Evolutionary conservation across 1,139 yeast genomes (phyloP).

Genomic region (Suhomyces terraborum): DNA sequence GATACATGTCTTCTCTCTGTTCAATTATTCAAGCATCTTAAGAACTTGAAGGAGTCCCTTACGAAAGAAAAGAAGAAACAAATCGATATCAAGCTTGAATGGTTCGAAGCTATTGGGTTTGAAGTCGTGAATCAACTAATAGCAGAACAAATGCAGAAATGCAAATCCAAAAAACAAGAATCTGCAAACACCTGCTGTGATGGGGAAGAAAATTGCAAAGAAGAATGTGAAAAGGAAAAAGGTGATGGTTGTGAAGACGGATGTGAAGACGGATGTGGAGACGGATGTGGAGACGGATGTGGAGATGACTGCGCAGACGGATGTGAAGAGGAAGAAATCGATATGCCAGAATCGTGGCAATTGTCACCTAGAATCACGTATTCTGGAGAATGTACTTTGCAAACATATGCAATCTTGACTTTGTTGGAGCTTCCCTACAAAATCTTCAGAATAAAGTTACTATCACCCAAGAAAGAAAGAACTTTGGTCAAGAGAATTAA

Average conservation of each 20-base stretch:
- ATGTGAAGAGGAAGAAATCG: constrained; percentile 20
- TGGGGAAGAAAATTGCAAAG: constrained; percentile 3
- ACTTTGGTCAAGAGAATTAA: constrained; percentile 18
- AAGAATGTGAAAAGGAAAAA: not conserved
- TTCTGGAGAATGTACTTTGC: constrained; percentile 41
- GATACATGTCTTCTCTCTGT: constrained; percentile 60
- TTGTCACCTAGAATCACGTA: constrained; percentile 33
- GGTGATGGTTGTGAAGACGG: constrained; percentile 8
- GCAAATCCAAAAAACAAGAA: not conserved
- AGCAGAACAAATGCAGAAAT: constrained; percentile 20
- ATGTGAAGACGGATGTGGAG: constrained; percentile 4
- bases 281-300: constrained; percentile 15
- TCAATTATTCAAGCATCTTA: constrained; percentile 49
- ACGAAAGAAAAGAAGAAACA: constrained; percentile 31
- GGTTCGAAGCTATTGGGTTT: constrained; percentile 65
- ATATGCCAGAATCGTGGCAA: constrained; percentile 37
- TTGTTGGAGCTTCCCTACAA: constrained; percentile 21
- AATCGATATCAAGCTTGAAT: constrained; percentile 49
- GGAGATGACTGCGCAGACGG: constrained; percentile 19
- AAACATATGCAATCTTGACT: constrained; percentile 35
- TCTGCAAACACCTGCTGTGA: constrained; percentile 14
- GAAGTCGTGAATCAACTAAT: constrained; percentile 43
- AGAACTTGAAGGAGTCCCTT: constrained; percentile 26
- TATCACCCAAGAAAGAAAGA: constrained; percentile 13
- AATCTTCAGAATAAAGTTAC: constrained; percentile 18